phyloP scores from a whole-genome alignment of 2,329 filamentous ascomycete species.

The Colletotrichum musicola region DNA sequence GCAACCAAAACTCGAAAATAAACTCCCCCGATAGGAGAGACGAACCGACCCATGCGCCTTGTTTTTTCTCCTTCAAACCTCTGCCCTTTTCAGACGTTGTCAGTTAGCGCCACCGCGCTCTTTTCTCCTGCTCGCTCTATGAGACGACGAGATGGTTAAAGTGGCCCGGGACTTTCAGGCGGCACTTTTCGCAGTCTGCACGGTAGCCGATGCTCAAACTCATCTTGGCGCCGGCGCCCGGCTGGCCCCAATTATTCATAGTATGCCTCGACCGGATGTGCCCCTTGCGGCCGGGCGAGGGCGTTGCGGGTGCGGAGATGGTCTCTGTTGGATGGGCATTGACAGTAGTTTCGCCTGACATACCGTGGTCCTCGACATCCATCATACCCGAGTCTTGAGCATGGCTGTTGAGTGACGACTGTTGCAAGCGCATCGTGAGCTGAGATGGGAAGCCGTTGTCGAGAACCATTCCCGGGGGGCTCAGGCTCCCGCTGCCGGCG shows the following conservation, averaged over 20 bases:
- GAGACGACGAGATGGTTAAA: conserved; percentile 84
- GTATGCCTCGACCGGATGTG: conserved; percentile 72
- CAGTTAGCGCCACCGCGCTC: too few species aligned
- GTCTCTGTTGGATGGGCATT: conserved; percentile 34
- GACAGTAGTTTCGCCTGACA: conserved; percentile 14
- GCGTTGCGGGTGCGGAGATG: conserved; percentile 45
- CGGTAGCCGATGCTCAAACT: conserved; percentile 84
- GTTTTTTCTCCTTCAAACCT: neutral
- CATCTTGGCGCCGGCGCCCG: conserved; percentile 76
- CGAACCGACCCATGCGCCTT: neutral
- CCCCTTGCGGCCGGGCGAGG: conserved; percentile 65
- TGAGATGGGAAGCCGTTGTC: conserved; percentile 50
- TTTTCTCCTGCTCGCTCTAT: conserved; percentile 52
- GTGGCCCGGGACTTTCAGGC: conserved; percentile 79
- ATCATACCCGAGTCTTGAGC: conserved; percentile 47
- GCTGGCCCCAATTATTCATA: conserved; percentile 72
- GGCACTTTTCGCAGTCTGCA: conserved; percentile 83
- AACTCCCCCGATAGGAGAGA: neutral
- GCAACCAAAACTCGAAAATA: conserved; percentile 3
- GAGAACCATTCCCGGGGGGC: conserved; percentile 48
- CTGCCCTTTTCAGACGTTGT: too few species aligned
- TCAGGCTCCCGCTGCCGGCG: conserved; percentile 47
- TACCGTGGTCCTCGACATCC: conserved; percentile 45
- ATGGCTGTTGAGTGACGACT: conserved; percentile 36
- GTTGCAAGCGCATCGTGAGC: conserved; percentile 51